Evolutionary conservation across 2,329 filamentous ascomycete genomes (phyloP).

Genomic region (Cyphellophora attinorum): DNA sequence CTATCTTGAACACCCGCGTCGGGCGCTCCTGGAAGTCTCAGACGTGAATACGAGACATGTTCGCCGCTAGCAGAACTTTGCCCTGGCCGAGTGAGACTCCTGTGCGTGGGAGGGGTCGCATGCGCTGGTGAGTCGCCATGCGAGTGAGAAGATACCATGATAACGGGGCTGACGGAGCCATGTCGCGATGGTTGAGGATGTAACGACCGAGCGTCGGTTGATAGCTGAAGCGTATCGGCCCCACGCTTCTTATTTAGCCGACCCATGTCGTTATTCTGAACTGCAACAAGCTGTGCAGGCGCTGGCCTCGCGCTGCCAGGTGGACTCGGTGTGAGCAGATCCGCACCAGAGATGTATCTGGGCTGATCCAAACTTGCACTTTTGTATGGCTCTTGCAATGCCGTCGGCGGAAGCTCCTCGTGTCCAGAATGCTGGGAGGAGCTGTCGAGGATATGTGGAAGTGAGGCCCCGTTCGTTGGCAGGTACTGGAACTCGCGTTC

Average conservation of each 20-base stretch:
- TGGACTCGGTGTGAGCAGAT: no score
- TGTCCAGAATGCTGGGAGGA: conserved; percentile 3
- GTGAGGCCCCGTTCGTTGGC: conserved; percentile 5
- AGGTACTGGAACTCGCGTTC: conserved; percentile 13
- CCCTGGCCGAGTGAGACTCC: conserved; percentile 17
- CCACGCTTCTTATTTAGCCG: background rate
- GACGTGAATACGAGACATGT: no score
- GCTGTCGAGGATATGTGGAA: conserved; percentile 8
- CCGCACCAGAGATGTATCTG: conserved; percentile 8
- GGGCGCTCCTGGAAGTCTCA: no score
- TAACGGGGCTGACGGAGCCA: conserved; percentile 28
- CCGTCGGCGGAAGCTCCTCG: conserved; percentile 2
- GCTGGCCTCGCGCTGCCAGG: no score
- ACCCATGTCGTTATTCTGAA: background rate
- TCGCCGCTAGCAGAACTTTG: no score
- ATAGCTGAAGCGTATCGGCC: background rate
- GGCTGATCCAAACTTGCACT: conserved; percentile 3
- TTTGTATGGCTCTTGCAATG: conserved; percentile 4
- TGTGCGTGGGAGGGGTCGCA: conserved; percentile 16
- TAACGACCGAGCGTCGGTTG: background rate
- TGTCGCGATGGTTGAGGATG: conserved; percentile 14
- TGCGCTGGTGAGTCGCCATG: conserved; percentile 34
- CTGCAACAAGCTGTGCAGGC: no score
- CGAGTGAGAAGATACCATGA: conserved; percentile 31
- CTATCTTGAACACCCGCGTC: conserved; percentile 1